phyloP scores from a whole-genome alignment of 140 eudicot genomes.

The Anethum foeniculum region DNA sequence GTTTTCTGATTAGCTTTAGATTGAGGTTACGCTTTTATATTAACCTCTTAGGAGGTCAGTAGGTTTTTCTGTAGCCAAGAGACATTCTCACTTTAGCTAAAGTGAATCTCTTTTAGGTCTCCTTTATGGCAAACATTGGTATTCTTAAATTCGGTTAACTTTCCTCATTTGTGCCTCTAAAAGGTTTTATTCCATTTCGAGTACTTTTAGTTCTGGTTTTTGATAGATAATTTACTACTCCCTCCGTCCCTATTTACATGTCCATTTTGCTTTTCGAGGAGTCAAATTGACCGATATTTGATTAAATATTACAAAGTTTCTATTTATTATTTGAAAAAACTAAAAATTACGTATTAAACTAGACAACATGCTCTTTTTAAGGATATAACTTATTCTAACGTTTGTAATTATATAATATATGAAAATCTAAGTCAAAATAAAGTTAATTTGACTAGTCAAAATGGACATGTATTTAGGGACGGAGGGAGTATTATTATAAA shows the following conservation, averaged over 20 bases:
- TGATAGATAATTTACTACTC: constrained; percentile 23
- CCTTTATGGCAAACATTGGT: constrained; percentile 62
- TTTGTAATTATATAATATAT: no score
- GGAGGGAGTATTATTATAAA: not conserved
- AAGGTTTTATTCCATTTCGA: constrained; percentile 10
- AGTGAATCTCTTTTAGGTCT: constrained; percentile 52
- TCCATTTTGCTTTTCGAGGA: no score
- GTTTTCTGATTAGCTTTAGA: constrained; percentile 2
- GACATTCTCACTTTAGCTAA: constrained; percentile 29
- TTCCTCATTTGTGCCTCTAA: constrained; percentile 41
- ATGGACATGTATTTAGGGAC: no score
- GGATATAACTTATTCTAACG: no score
- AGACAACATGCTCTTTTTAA: no score
- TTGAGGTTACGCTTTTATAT: constrained; percentile 21
- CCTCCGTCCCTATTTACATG: no score
- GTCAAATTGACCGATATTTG: no score
- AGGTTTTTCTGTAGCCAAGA: constrained; percentile 21
- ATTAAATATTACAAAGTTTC: no score
- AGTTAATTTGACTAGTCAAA: no score
- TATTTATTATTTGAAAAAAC: no score
- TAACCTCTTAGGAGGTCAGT: constrained; percentile 3
- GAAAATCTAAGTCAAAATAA: no score
- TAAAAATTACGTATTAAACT: no score
- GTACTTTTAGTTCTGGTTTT: constrained; percentile 7
- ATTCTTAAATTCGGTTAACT: constrained; percentile 46